phyloP scores from a whole-genome alignment of 2,329 filamentous ascomycete genomes.

The Gnomoniopsis sp. region DNA sequence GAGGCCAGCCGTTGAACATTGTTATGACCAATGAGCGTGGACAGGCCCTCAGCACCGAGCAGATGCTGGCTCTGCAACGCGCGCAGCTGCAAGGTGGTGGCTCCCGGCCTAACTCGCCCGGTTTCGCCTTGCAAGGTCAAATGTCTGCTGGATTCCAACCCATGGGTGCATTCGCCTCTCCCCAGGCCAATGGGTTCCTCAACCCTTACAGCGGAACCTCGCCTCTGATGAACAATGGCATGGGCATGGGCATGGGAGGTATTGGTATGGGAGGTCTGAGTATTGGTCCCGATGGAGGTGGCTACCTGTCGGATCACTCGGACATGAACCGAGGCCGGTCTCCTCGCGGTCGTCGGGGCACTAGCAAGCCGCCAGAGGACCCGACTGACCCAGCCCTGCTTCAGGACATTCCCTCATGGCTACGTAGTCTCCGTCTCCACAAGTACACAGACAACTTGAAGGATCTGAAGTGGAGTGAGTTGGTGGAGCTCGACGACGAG shows the following conservation, averaged over 20 bases:
- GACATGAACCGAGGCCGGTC: constrained; percentile 89
- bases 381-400: constrained; percentile 87
- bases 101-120: constrained; percentile 86
- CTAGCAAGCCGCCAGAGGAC: constrained; percentile 96
- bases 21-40: constrained; percentile 95
- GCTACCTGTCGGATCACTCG: constrained; percentile 90
- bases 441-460: constrained; percentile 99
- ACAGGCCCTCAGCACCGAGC: constrained; percentile 80
- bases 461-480: constrained; percentile 92
- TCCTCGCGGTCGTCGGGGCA: constrained; percentile 86
- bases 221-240: constrained; percentile 65
- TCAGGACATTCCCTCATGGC: constrained; percentile 94
- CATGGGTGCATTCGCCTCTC: constrained; percentile 75
- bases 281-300: constrained; percentile 66
- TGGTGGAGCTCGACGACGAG: constrained; percentile 89
- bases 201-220: constrained; percentile 78
- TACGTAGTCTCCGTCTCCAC: constrained; percentile 89
- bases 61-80: constrained; percentile 74
- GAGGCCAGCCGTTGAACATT: constrained; percentile 57
- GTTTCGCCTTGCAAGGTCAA: constrained; percentile 69
- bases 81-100: constrained; percentile 51
- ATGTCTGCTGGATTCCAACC: constrained; percentile 45
- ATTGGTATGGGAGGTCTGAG: constrained; percentile 57
- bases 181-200: constrained; percentile 92
- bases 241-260: constrained; percentile 70